These are phyloP conservation scores for Fragaria vesca DNA, from an alignment of 306 rosid species.

Conservation along the genomic window DNA sequence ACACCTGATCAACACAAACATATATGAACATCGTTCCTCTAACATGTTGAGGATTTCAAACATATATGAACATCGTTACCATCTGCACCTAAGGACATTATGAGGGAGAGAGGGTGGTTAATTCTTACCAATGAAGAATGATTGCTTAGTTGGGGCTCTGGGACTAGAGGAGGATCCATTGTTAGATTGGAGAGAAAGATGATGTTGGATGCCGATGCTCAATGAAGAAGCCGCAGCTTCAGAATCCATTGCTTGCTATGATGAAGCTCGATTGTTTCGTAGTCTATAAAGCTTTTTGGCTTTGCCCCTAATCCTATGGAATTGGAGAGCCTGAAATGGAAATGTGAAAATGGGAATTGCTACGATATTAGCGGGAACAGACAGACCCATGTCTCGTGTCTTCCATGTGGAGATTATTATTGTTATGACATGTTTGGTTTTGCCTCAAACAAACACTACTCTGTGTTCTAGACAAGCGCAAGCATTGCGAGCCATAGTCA, in stretches of 20 bases:
- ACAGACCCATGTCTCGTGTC: neutral
- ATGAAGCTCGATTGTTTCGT: neutral
- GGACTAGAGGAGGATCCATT: neutral
- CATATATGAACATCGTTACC: neutral
- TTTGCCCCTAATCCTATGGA: neutral
- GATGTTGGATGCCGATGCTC: slow-evolving; percentile 3
- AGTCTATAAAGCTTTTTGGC: neutral
- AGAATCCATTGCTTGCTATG: slow-evolving; percentile 12
- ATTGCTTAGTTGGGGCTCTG: slow-evolving; percentile 2
- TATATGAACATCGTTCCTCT: neutral
- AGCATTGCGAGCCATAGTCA: neutral
- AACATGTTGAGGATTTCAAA: neutral
- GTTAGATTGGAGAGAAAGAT: neutral
- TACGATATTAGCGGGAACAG: neutral
- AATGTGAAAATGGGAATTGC: neutral
- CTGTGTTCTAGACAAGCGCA: neutral
- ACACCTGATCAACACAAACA: slow-evolving; percentile 13
- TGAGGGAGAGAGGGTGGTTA: neutral
- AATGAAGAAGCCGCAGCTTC: neutral
- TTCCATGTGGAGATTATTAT: neutral
- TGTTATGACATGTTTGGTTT: neutral
- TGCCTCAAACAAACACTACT: neutral
- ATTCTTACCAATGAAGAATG: slow-evolving; percentile 16
- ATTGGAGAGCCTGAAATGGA: slow-evolving; percentile 3
- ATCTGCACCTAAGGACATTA: neutral